Evolutionary conservation across 2,329 filamentous ascomycete species (phyloP), one percentile per base, ranked within the genome.

Genomic region (Teratosphaeria nubilosa): DNA sequence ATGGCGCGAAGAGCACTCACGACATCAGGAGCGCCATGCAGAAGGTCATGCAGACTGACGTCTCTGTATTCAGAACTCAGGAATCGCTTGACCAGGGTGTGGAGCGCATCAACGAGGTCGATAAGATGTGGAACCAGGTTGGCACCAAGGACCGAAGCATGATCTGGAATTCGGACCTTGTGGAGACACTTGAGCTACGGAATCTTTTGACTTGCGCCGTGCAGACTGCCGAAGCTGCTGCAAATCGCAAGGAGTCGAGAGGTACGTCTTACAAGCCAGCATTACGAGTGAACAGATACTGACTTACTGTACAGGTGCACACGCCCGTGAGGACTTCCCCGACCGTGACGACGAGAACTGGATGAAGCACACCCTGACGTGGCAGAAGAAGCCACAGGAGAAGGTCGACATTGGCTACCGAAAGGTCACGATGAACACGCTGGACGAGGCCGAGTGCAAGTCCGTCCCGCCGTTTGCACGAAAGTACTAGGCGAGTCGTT

Each of bases 301-400:
- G 41, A 48, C 30, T 54, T 25, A 3, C 10, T 54, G 37, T 31
- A 14, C 25, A 56, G 57, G 54, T 4, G 94, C 94, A 25, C 94
- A 99, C 77, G 94, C 94, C 65, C 88, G 94, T 66, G 94, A 99
- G 80, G 94, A 99, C 74, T 97, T 76, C 82, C 92, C 92, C 59
- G 91, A 97, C 20, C 87, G 94, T 80, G 90, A 97, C 72, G 94
- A 99, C 73, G 82, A 86, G 76, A 87, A 95, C 76, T 97, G 92
- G 92, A 96, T 96, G 92, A 97, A 97, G 86, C 94, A 99, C 83
- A 95, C 90, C 52, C 83, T 99, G 62, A 90, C 87, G 65, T 99
- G 87, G 87, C 94, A 99, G 82, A 95, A 90, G 86, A 75, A 86
- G 72, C 89, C 91, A 34, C 92, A 97, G 70, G 88, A 87, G 72